Base-by-base conservation (phyloP, 306 rosid genomes). In the Trifolium fragiferum region DNA sequence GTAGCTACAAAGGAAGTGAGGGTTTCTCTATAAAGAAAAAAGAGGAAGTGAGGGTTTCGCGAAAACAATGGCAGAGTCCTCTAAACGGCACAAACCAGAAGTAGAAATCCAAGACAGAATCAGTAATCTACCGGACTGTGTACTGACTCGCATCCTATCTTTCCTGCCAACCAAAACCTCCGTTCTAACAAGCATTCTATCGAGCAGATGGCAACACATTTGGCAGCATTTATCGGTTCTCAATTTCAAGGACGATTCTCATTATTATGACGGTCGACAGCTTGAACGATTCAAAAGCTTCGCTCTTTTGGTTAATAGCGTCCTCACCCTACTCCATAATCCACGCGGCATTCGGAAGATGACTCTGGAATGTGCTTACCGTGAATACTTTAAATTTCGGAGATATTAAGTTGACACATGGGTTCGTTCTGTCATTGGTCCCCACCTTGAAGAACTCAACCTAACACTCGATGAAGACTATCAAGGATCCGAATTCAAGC, bases 91-190 rank as follows among this genome's bases (percentile, higher is more conserved):
- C 2, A 19, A 53, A 53, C 9, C 21, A n/a, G 55, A 49, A 49
- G 27, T 6, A 43, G 15, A 43, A 11, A 33, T 33, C 1, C 9
- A 5, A 5, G 63, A 57, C 63, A 23, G 30, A 27, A n/a, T 69
- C 12, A 69, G 74, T 7, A 16, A 4, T 33, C 37, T 77, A 21
- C 72, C 76, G 30, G 61, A 54, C 27, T 43, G 44, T 21, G 10
- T 77, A 8, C 63, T 71, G 7, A 33, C 63, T 79, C 63, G 72
- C 38, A 67, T 82, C 13, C 75, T 82, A 13, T 73, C 79, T 4
- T 77, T 67, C 21, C 15, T 43, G 1, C 47, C 47, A 4, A 11
- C 47, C 5, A 43, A 11, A 43, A 11, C 5, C 47, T 12, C 6
- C 5, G 47, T 43, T 43, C 1, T 4, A 4, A 43, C 47, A 0